Conservation (phyloP, 1,139 yeast species). For the Yamadazyma mexicana region DNA sequence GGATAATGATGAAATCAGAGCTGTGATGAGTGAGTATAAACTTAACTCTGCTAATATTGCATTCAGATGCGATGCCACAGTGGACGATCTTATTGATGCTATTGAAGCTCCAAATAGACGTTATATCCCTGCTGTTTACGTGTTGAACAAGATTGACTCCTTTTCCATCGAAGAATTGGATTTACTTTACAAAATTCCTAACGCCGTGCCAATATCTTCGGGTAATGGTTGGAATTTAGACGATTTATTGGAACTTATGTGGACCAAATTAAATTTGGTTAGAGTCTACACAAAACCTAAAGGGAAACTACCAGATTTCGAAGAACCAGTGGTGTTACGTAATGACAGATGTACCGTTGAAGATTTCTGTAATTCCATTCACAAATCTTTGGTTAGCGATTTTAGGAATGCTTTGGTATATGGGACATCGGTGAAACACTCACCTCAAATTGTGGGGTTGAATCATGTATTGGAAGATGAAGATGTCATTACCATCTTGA, state of each 20-base stretch:
- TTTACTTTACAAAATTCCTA: constrained; percentile 83
- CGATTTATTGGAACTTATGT: constrained; percentile 89
- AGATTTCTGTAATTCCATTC: constrained; percentile 96
- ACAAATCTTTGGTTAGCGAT: constrained; percentile 88
- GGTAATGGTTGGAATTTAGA: constrained; percentile 97
- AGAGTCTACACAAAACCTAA: constrained; percentile 97
- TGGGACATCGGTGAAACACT: constrained; percentile 94
- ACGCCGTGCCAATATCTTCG: constrained; percentile 95
- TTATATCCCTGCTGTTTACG: constrained; percentile 93
- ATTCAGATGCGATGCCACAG: constrained; percentile 95
- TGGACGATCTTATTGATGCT: constrained; percentile 93
- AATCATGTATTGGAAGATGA: constrained; percentile 84
- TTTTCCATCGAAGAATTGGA: constrained; percentile 92
- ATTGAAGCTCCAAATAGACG: constrained; percentile 86
- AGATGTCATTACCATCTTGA: constrained; percentile 93
- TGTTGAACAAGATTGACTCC: constrained; percentile 91
- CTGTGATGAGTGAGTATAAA: constrained; percentile 93
- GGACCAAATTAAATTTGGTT: constrained; percentile 86
- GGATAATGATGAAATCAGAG: constrained; percentile 89
- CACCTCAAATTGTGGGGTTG: constrained; percentile 95
- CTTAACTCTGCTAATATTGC: constrained; percentile 97
- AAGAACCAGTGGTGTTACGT: constrained; percentile 90
- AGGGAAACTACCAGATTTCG: constrained; percentile 90
- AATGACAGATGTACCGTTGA: constrained; percentile 81
- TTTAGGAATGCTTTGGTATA: constrained; percentile 89